These are phyloP conservation scores for Xylariaceae sp. DNA, from an alignment of 2,329 filamentous ascomycete species.

Conservation along the genomic window DNA sequence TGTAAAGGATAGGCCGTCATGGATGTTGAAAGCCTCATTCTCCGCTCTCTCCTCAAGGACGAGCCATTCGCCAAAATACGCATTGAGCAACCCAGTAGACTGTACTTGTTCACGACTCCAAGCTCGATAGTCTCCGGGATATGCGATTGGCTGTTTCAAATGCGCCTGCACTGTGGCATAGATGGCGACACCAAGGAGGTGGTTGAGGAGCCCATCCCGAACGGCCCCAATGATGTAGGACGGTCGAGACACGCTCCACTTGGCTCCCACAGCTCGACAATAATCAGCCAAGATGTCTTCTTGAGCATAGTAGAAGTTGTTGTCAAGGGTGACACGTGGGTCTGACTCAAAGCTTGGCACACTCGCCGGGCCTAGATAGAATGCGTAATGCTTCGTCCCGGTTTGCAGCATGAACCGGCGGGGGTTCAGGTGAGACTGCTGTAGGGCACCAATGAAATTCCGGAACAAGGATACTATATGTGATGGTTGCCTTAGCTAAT, in stretches of 20 bases:
- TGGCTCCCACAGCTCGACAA: background rate
- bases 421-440: background rate
- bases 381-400: background rate
- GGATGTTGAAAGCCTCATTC: slow-evolving; percentile 1
- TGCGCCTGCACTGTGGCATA: background rate
- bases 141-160: background rate
- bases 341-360: background rate
- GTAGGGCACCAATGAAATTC: background rate
- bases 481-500: too few relatives aligned
- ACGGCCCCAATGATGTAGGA: slow-evolving; percentile 1
- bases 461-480: background rate
- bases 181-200: background rate
- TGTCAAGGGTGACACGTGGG: background rate
- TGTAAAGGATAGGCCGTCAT: background rate
- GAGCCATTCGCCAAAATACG: background rate
- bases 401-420: background rate
- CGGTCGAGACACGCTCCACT: background rate
- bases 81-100: background rate
- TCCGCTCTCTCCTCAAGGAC: background rate
- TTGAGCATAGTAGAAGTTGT: slow-evolving; percentile 3
- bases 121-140: background rate
- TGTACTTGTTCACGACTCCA: background rate
- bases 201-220: background rate
- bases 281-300: background rate
- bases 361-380: background rate